Evolutionary conservation across 129 eudicot species (phyloP), one percentile per base, ranked within the genome.

Genomic region (Flaveria linearis): DNA sequence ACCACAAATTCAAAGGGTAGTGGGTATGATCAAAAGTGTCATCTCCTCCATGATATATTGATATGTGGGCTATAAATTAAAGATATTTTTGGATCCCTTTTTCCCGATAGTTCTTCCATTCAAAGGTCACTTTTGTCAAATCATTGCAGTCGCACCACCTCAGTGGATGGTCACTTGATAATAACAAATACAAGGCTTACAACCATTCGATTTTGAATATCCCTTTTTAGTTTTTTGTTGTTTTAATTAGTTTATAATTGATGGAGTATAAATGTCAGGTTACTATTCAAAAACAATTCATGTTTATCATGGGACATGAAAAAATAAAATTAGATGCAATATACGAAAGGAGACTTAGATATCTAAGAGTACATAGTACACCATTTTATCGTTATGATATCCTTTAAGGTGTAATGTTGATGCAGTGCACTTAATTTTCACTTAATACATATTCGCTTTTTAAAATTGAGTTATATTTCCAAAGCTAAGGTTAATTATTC

Each of bases 61-160:
- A 53, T 67, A 73, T 80, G 83, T 80, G 83, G 83, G 61, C 74
- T 80, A 42, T n/a, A 61, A 60, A 51, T 45, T 53, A 61, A 71
- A 71, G 28, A 64, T 45, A 80, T 65, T 9, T 66, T 73, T 74
- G 82, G 50, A 20, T 9, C 65, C 30, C n/a, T 78, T 71, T 58
- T 46, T n/a, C 5, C 52, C 62, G 36, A 13, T 18, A 50, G 78
- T 61, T 78, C 57, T 41, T 69, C 82, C 76, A 78, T 69, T 78
- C 39, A 58, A 36, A 43, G 70, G 69, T 72, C 42, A 52, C 12
- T 72, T 63, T 63, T 28, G 79, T 73, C 72, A 79, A 72, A 62
- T 63, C 53, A 63, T 76, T 25, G 39, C 69, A 63, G 41, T 10
- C n/a, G 20, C 62, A 4, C 15, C 45, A 56, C 6, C 39, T 55